Percentiles rank a stretch among this genome's conserved stretches.
phyloP scores from a whole-genome alignment of 2,329 filamentous ascomycete species.

The Aureobasidium sp. region DNA sequence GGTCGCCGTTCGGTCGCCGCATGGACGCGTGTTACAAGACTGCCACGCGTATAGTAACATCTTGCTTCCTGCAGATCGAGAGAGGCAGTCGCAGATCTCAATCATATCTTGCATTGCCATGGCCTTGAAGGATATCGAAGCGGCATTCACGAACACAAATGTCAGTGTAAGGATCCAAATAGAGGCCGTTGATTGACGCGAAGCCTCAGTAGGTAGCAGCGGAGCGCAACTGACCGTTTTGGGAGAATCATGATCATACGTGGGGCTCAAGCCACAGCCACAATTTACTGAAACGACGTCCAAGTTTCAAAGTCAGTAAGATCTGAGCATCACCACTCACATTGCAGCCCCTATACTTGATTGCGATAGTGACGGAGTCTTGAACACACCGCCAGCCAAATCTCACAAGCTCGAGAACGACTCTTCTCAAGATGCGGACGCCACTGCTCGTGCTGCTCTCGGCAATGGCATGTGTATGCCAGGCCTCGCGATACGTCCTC shows the following conservation, averaged over 20 bases:
- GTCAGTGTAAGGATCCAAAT: neutral
- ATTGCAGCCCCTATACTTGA: neutral
- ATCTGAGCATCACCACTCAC: neutral
- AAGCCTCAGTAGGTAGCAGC: neutral
- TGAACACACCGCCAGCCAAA: neutral
- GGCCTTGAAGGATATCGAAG: neutral
- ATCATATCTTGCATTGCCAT: neutral
- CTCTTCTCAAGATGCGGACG: neutral
- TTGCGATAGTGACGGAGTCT: neutral
- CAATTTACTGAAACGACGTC: neutral
- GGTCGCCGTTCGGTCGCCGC: neutral
- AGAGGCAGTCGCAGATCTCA: neutral
- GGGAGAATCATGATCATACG: neutral
- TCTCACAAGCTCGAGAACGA: neutral
- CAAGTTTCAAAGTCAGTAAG: neutral
- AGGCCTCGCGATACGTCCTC: slow-evolving; percentile 7
- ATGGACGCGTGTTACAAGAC: neutral
- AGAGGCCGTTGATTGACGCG: neutral
- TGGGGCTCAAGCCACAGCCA: neutral
- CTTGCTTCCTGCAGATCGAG: neutral
- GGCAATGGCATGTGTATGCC: neutral
- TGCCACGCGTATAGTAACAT: neutral
- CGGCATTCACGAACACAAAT: neutral
- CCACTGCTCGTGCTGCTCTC: neutral
- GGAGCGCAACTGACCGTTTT: too few species aligned